Conservation (phyloP, 768 basidiomycete genomes). For the Stropharia rugosoannulata region DNA sequence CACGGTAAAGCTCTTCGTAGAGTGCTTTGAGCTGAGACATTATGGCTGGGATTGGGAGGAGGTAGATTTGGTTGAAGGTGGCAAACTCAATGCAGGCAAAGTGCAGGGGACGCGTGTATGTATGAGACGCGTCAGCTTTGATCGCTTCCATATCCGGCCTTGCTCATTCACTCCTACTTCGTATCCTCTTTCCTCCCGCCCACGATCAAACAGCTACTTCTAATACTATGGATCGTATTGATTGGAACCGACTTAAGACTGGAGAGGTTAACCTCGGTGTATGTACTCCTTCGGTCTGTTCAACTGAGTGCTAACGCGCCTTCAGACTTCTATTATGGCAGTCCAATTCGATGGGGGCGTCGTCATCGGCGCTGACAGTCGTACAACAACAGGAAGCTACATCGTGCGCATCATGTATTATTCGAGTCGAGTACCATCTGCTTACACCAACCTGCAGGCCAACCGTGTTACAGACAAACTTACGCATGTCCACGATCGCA, state of each 20-base stretch:
- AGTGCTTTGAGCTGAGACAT: constrained; percentile 59
- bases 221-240: constrained; percentile 60
- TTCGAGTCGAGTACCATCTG: neutral
- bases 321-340: constrained; percentile 97
- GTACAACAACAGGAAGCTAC: constrained; percentile 96
- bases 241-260: constrained; percentile 84
- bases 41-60: constrained; percentile 16
- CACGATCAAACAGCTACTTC: constrained; percentile 18
- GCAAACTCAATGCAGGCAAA: constrained; percentile 15
- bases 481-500: constrained; percentile 93
- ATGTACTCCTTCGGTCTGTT: constrained; percentile 30
- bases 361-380: constrained; percentile 94
- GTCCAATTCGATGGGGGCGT: constrained; percentile 96
- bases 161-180: constrained; percentile 12
- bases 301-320: neutral
- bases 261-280: constrained; percentile 98
- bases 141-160: constrained; percentile 26
- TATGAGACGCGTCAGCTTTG: constrained; percentile 54
- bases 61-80: constrained; percentile 8
- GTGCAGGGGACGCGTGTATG: constrained; percentile 34
- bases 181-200: constrained; percentile 13
- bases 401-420: constrained; percentile 49
- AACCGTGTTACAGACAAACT: constrained; percentile 99
- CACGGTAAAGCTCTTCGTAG: constrained; percentile 65
- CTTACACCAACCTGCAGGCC: constrained; percentile 50